A percentile compares a stretch with the other conserved stretches of the same genome.
phyloP scores from a whole-genome alignment of 345 rosid species.

The Populus alba region DNA sequence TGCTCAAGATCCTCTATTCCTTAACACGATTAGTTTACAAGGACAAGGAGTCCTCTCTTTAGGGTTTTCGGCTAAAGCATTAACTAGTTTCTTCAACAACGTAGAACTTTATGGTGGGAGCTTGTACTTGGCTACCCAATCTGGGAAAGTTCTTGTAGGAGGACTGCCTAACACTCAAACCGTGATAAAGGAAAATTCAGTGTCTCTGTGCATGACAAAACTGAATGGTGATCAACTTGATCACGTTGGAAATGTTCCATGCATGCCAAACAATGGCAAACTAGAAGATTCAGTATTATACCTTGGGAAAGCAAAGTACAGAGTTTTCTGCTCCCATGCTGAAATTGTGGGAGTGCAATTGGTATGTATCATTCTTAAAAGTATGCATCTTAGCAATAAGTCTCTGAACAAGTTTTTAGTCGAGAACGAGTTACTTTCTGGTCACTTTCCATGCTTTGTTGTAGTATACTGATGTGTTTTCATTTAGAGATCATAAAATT shows the following conservation, averaged over 20 bases:
- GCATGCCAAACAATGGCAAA: conserved; percentile 7
- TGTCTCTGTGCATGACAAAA: not conserved
- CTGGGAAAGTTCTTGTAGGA: conserved; percentile 26
- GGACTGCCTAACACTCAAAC: conserved; percentile 7
- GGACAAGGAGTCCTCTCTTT: conserved; percentile 34
- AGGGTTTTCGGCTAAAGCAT: conserved; percentile 32
- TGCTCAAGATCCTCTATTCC: conserved; percentile 24
- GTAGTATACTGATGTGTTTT: too few species aligned
- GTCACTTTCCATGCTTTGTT: too few species aligned
- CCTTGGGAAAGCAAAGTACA: conserved; percentile 15
- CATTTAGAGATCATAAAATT: too few species aligned
- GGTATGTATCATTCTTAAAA: conserved; percentile 20
- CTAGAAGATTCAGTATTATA: not conserved
- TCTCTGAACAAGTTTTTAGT: too few species aligned
- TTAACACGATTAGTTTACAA: conserved; percentile 23
- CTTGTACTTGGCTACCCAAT: conserved; percentile 37
- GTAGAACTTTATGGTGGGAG: conserved; percentile 36
- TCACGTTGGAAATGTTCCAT: conserved; percentile 17
- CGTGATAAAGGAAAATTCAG: not conserved
- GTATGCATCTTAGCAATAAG: not conserved
- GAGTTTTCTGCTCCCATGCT: conserved; percentile 29
- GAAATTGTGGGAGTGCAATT: conserved; percentile 34
- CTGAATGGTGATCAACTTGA: not conserved
- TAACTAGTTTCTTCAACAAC: conserved; percentile 15
- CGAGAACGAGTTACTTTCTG: too few species aligned